phyloP scores from a whole-genome alignment of 768 basidiomycete genomes.

The Suillus clintonianus region DNA sequence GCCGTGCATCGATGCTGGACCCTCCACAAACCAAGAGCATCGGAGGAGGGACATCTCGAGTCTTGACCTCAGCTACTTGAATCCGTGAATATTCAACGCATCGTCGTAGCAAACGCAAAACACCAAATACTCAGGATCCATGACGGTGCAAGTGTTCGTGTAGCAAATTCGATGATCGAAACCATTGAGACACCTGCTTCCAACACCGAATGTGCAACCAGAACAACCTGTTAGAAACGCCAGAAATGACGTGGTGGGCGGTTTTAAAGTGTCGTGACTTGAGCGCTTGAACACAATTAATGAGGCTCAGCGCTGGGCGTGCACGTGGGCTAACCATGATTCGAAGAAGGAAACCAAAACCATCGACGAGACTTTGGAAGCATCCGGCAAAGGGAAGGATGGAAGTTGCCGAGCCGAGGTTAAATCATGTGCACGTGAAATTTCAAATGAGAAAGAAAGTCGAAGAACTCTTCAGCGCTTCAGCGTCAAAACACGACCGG shows the following conservation, averaged over 20 bases:
- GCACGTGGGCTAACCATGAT: too few species aligned
- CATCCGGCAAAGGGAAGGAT: too few species aligned
- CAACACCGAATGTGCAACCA: neutral
- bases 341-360: too few species aligned
- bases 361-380: too few species aligned
- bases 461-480: too few species aligned
- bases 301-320: too few species aligned
- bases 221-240: neutral
- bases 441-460: neutral
- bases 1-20: too few species aligned
- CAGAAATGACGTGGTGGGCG: neutral
- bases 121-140: too few species aligned
- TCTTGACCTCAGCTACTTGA: neutral
- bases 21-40: neutral
- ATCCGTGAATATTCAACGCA: neutral
- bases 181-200: neutral
- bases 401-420: neutral
- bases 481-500: too few species aligned
- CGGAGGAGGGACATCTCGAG: neutral
- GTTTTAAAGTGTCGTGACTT: neutral
- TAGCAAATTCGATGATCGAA: neutral
- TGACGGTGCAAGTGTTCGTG: neutral
- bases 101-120: too few species aligned
- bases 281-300: too few species aligned
- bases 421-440: neutral